Conservation (phyloP, 176 grass and related monocot genomes). For the Carex parvula region DNA sequence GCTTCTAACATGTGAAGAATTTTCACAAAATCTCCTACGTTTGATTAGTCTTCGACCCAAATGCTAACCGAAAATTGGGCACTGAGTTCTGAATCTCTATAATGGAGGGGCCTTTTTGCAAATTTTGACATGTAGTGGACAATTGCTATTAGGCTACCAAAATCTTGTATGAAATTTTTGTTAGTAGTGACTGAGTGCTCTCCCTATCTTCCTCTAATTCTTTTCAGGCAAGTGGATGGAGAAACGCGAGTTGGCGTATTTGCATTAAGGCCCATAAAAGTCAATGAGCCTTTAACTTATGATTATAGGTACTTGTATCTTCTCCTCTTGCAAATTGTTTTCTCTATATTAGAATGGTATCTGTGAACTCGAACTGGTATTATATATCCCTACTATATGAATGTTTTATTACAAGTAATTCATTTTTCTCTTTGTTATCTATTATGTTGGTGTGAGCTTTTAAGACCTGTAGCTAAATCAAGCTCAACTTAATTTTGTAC, state of each 20-base stretch:
- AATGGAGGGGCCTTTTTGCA: neutral
- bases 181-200: neutral
- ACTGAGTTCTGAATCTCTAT: neutral
- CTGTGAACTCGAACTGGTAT: neutral
- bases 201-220: conserved; percentile 34
- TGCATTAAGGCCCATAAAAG: conserved; percentile 51
- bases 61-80: neutral
- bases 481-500: neutral
- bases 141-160: conserved; percentile 2
- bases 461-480: conserved; percentile 3
- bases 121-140: neutral
- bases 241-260: conserved; percentile 81
- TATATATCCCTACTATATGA: neutral
- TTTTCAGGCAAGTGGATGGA: conserved; percentile 73
- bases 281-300: conserved; percentile 69
- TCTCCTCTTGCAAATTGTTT: neutral
- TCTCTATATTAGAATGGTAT: neutral
- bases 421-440: neutral
- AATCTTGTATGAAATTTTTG: neutral
- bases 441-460: neutral
- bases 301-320: conserved; percentile 59
- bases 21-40: neutral
- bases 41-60: neutral
- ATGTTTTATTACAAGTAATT: neutral
- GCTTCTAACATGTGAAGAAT: neutral